Base-by-base conservation (phyloP, 1,139 yeast genomes). In the Sugiyamaella grinbergsii region DNA sequence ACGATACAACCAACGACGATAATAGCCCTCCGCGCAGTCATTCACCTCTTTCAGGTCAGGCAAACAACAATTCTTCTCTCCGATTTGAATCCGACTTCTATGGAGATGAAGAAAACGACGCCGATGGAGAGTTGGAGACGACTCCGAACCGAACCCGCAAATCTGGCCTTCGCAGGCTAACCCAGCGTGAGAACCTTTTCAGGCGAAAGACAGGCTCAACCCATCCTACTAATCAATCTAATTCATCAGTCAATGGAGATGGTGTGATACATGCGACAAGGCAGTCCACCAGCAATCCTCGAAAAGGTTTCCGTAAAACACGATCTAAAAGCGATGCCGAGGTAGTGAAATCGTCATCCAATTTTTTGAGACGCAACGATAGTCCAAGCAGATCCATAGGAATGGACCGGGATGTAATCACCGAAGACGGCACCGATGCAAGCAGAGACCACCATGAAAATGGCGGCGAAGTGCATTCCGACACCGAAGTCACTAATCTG, bases 301-400 rank as follows among this genome's bases (percentile, higher is more conserved):
- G 55, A 3, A 45, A 51, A 22, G 45, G 51, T 31, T 37, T 59
- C 39, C 45, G 49, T 28, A 59, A 58, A 43, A 38, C 49, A 18
- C 43, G 62, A 24, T 59, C 62, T 8, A 58, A 55, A 34, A 58
- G 62, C 32, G 61, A 58, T 33, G 56, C 62, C 7, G 62, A 59
- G 11, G 51, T 56, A 8, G 50, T 51, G 10, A 38, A 53, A 13
- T n/a, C 49, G n/a, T 6, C 47, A 13, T 47, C 56, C 31, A 29
- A 11, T 29, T 32, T n/a, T n/a, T 39, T 20, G 33, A 42, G 42
- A 26, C 42, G 37, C 19, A 32, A 20, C 37, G 49, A 19, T 34
- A 26, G 23, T 43, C 45, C 39, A 36, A 46, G 37, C 42, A 48
- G 31, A 53, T 49, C 22, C 10, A 42, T 16, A 42, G 42, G 16